Evolutionary conservation across 176 grass and related monocot species (phyloP).

Genomic region (Dactylis glomerata): DNA sequence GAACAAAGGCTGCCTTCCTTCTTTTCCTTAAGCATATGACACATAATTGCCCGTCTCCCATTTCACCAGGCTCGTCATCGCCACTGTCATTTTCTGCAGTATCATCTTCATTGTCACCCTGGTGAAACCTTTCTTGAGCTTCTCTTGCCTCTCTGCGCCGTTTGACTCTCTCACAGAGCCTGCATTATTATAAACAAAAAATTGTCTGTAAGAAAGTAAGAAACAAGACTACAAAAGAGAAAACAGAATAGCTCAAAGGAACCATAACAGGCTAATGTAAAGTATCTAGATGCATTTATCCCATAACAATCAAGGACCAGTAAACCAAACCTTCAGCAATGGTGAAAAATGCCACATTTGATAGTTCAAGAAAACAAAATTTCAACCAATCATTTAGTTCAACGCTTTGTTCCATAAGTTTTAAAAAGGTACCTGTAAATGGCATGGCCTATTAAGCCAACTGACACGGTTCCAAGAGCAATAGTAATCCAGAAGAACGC

Average conservation of each 20-base stretch:
- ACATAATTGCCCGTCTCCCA: conserved; percentile 79
- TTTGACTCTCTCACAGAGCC: conserved; percentile 64
- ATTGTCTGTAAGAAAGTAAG: not conserved
- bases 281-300: conserved; percentile 6
- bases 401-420: not conserved
- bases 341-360: not conserved
- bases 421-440: conserved; percentile 56
- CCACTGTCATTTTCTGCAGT: conserved; percentile 17
- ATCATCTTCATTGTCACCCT: conserved; percentile 29
- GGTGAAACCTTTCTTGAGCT: conserved; percentile 45
- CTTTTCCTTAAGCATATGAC: conserved; percentile 78
- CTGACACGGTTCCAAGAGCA: conserved; percentile 68
- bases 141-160: conserved; percentile 46
- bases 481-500: conserved; percentile 76
- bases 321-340: not conserved
- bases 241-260: conserved; percentile 2
- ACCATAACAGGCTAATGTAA: not conserved
- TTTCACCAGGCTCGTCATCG: conserved; percentile 38
- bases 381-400: not conserved
- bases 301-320: conserved; percentile 7
- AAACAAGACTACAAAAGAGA: not conserved
- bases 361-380: not conserved
- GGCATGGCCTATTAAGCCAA: conserved; percentile 68
- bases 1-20: conserved; percentile 80
- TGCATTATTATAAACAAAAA: conserved; percentile 40